Evolutionary conservation across 352 stramenopile genomes (phyloP), one percentile per base, ranked within the genome.

Genomic region (Pythium pectinolyticum): DNA sequence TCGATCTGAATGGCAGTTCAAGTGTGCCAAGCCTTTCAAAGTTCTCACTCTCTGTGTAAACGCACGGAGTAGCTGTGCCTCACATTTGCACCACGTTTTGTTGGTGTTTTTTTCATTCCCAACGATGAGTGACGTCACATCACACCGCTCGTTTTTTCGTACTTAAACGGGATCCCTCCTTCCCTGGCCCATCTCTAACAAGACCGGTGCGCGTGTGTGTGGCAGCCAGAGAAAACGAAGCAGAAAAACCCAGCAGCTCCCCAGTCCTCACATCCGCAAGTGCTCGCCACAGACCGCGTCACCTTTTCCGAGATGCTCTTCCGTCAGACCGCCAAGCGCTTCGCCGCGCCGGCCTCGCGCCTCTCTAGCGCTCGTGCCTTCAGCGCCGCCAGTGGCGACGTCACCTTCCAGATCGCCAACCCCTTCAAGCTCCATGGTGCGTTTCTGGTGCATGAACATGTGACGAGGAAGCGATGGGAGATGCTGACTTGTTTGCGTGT

Each of bases 391-490:
- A 73, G 24, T 28, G 75, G 73, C 55, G 82, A 90, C 57, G 74
- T 85, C 58, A 90, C 79, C 56, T 92, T 91, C 58, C 75, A 95
- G 14, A 73, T 95, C 49, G 28, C 72, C 25, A 70, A 67, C 56
- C 81, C 84, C 20, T 95, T 87, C 75, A 84, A 92, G 80, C 79
- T 95, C 61, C 86, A 95, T 71, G 72, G 82, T 91, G 76, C 59
- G 76, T 74, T 40, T 30, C 17, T 12, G 9, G 15, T 40, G 30
- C 20, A 10, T 40, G 43, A 20, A 25, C 22, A 50, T 50, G 43
- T 34, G 43, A 50, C 43, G 43, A 34, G 43, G 43, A 50, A 46
- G 8, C 17, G 17, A 20, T 22, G 20, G 7, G 41, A 49, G 17
- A 17, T 30, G 22, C 15, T 8, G 46, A 25, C 24, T 14, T 64